Conservation (phyloP, 2,329 filamentous ascomycete genomes). For the Magnaporthiopsis poae region DNA sequence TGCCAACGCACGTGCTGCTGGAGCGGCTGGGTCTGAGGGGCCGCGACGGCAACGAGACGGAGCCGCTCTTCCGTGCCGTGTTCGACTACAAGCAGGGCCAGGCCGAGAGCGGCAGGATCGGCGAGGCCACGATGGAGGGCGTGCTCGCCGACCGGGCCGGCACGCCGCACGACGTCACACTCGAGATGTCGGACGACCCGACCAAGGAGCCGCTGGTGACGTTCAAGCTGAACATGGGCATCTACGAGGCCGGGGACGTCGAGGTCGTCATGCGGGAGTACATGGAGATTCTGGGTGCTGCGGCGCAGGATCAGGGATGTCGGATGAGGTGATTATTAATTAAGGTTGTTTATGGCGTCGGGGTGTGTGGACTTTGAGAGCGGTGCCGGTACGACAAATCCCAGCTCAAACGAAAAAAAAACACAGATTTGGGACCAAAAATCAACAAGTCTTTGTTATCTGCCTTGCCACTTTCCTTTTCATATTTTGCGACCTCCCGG, state of each 20-base stretch:
- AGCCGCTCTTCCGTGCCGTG: constrained; percentile 1
- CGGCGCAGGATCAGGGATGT: too few relatives aligned
- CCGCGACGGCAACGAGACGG: not conserved
- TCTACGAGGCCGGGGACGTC: not conserved
- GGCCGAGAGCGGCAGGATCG: not conserved
- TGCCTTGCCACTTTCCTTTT: too few relatives aligned
- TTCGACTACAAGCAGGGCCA: constrained; percentile 1
- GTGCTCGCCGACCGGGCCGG: not conserved
- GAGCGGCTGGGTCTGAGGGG: not conserved
- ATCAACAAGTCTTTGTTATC: too few relatives aligned
- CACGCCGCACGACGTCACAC: not conserved
- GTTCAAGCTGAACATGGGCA: not conserved
- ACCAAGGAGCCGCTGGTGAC: not conserved
- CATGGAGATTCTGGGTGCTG: not conserved
- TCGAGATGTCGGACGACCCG: constrained; percentile 1
- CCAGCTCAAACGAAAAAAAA: too few relatives aligned
- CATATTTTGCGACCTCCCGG: too few relatives aligned
- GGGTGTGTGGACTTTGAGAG: too few relatives aligned
- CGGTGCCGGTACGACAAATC: too few relatives aligned
- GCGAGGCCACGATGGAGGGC: not conserved
- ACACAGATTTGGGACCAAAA: too few relatives aligned
- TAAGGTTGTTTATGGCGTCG: too few relatives aligned
- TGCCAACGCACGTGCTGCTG: not conserved
- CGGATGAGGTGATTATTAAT: too few relatives aligned
- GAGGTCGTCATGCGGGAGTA: not conserved